Conservation (phyloP, 1,284 basidiomycete species). For the Trametes versicolor region DNA sequence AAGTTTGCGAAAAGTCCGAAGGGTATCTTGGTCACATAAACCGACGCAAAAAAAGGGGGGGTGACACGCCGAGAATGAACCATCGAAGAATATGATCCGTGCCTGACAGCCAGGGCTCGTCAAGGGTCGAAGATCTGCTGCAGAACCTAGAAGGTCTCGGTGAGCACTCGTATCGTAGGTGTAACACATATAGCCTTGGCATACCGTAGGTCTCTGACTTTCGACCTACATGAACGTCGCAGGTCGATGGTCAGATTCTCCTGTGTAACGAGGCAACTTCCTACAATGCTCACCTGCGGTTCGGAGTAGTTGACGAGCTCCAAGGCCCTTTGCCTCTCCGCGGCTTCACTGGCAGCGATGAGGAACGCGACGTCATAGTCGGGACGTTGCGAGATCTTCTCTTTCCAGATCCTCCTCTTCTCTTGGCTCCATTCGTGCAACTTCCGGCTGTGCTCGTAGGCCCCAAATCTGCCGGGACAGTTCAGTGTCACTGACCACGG, state of each 20-base stretch:
- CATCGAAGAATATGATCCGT: background rate
- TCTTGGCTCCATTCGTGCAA: background rate
- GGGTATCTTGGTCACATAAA: too few species aligned
- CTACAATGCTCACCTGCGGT: background rate
- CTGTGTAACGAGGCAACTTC: too few species aligned
- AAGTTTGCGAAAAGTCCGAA: too few species aligned
- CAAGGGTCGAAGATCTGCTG: background rate
- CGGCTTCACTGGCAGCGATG: background rate
- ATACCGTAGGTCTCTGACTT: constrained; percentile 7
- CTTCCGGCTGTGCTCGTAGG: background rate
- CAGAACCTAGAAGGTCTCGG: background rate
- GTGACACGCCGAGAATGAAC: background rate
- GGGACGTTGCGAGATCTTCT: background rate
- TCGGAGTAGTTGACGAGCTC: constrained; percentile 3
- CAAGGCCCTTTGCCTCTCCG: background rate
- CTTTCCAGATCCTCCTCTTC: background rate
- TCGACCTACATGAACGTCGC: background rate
- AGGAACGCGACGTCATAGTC: background rate
- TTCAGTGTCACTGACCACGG: background rate
- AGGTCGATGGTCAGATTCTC: too few species aligned
- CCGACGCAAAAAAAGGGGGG: too few species aligned
- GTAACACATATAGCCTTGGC: background rate
- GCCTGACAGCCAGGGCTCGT: background rate
- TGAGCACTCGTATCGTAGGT: background rate
- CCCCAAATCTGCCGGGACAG: background rate